Conservation (phyloP, 2,329 filamentous ascomycete species). For the Hypoxylon rubiginosum region DNA sequence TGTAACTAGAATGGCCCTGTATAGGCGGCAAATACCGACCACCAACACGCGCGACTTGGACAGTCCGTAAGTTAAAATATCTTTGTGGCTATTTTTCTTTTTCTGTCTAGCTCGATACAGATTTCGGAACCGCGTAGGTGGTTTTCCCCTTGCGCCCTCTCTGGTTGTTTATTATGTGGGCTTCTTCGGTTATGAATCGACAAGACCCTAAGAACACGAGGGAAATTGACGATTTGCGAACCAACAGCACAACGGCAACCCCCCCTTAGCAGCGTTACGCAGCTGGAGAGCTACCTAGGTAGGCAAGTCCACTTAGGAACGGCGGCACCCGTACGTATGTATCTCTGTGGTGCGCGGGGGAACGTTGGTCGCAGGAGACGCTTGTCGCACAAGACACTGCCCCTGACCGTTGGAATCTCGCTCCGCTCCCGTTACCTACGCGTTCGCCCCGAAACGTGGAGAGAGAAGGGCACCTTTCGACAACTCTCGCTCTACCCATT, state of each 20-base stretch:
- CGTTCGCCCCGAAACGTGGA: constrained; percentile 13
- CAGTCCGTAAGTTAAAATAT: neutral
- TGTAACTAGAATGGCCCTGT: neutral
- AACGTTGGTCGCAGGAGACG: neutral
- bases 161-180: neutral
- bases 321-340: constrained; percentile 11
- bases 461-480: neutral
- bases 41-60: neutral
- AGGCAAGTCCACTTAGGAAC: neutral
- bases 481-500: neutral
- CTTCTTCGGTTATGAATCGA: too few species aligned
- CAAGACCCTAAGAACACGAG: neutral
- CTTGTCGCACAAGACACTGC: constrained; percentile 5
- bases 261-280: neutral
- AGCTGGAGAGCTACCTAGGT: neutral
- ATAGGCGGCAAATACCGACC: neutral
- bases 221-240: neutral
- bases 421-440: constrained; percentile 7
- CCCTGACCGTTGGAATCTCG: constrained; percentile 6
- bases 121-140: neutral
- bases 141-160: neutral
- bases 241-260: neutral
- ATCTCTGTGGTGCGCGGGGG: neutral
- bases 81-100: neutral
- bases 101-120: neutral